Conservation (phyloP, 768 basidiomycete genomes). For the Russula brevipes region DNA sequence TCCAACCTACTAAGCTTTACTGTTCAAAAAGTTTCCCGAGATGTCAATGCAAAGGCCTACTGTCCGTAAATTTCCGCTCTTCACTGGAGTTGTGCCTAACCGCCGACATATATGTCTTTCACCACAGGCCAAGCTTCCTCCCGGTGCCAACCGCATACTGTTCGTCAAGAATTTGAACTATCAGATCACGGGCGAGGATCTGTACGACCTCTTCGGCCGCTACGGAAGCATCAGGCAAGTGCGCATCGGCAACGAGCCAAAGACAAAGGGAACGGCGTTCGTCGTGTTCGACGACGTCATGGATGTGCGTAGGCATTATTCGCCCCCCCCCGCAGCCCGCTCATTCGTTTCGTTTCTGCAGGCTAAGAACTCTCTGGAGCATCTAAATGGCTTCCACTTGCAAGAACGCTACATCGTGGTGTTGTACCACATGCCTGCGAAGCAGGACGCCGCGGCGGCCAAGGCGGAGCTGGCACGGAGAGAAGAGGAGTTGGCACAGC, state of each 20-base stretch:
- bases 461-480: constrained; percentile 88
- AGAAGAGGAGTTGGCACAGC: constrained; percentile 81
- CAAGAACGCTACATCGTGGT: constrained; percentile 99
- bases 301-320: constrained; percentile 56
- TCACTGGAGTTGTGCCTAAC: not conserved
- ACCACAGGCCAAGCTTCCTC: constrained; percentile 74
- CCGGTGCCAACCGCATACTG: constrained; percentile 86
- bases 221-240: constrained; percentile 97
- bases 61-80: constrained; percentile 37
- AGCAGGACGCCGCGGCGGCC: constrained; percentile 88
- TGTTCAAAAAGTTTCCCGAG: not conserved
- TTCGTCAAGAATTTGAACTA: constrained; percentile 94
- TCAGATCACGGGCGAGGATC: constrained; percentile 86
- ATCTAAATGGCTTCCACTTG: constrained; percentile 95
- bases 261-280: constrained; percentile 94
- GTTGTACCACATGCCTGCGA: constrained; percentile 95
- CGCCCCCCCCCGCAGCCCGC: constrained; percentile 17
- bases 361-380: constrained; percentile 96
- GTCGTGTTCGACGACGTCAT: constrained; percentile 95
- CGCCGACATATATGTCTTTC: not conserved
- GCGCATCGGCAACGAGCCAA: constrained; percentile 85
- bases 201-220: constrained; percentile 96
- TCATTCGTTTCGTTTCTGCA: constrained; percentile 31
- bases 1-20: no score
- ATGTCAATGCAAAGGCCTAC: constrained; percentile 72